Base-by-base conservation (phyloP, 768 basidiomycete genomes). In the Lentinus brumalis region DNA sequence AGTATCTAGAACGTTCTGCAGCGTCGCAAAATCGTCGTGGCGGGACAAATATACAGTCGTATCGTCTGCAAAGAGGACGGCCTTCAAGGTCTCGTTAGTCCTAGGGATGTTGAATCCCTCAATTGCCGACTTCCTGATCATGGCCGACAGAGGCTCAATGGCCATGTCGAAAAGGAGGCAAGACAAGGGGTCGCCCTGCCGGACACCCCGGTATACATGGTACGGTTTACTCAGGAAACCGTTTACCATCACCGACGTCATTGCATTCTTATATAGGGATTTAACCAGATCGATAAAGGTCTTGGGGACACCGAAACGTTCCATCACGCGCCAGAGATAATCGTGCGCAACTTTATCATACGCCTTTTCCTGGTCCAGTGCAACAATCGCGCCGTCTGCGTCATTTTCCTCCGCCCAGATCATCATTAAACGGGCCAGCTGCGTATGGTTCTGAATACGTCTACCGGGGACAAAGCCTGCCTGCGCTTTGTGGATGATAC, bases 381-480 rank as follows among this genome's bases (percentile, higher is more conserved):
- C 50, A 0, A 64, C 38, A 6, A 66, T 61, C 3, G 35, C 35
- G 0, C 66, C 66, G 26, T 66, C 49, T 10, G 46, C 14, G n/a
- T 60, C 60, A 0, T 21, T 21, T 4, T 21, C 29, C n/a, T 66
- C 66, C 3, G 58, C 52, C 21, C 58, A 64, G 5, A 49, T 42
- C 5, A 61, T 54, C 45, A 66, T 64, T 18, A 50, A 35, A 45
- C 73, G 56, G 0, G 69, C 57, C 0, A 78, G 69, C 0, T 68
- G 18, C 0, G 69, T 76, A 0, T 76, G 75, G 67, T 80, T 69
- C 0, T 57, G 60, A 2, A 81, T 76, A 0, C 59, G 57, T 8
- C 75, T 21, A 0, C 70, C 71, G 15, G 58, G 67, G 0, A 81
- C 67, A 31, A 81, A 81, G 0, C 79, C 79, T 0, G 78, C 71